These are phyloP conservation scores for Aspergillus felis DNA, from an alignment of 2,329 filamentous ascomycete genomes.

Conservation along the genomic window DNA sequence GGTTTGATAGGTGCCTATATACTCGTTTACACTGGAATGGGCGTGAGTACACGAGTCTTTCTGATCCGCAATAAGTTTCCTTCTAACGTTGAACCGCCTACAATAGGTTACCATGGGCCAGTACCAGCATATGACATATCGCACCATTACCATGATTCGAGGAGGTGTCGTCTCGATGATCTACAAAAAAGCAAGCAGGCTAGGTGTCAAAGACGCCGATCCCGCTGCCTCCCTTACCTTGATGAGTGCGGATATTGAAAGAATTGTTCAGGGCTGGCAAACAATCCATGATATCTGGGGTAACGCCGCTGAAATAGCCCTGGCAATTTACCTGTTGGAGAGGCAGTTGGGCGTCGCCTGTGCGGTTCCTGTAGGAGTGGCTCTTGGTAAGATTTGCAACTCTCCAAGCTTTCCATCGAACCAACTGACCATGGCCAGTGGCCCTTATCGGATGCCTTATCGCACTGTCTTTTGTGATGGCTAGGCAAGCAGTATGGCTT, in stretches of 20 bases:
- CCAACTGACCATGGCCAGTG: conserved; percentile 14
- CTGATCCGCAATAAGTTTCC: neutral
- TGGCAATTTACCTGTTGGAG: conserved; percentile 44
- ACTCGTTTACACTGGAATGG: conserved; percentile 41
- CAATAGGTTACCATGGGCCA: conserved; percentile 36
- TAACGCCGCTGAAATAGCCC: conserved; percentile 41
- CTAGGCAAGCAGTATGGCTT: conserved; percentile 46
- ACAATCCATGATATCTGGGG: conserved; percentile 46
- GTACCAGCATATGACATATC: conserved; percentile 42
- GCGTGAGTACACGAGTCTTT: conserved; percentile 26
- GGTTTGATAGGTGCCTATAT: conserved; percentile 43
- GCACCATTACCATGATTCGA: conserved; percentile 42
- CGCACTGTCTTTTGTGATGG: conserved; percentile 34
- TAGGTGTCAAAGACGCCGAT: conserved; percentile 32
- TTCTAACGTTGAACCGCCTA: neutral
- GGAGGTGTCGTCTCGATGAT: conserved; percentile 48
- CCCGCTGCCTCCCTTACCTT: conserved; percentile 39
- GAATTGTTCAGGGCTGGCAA: conserved; percentile 40
- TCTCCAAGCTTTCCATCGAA: conserved; percentile 2
- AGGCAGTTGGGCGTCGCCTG: conserved; percentile 43
- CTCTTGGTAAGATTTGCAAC: conserved; percentile 29
- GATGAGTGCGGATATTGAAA: conserved; percentile 46
- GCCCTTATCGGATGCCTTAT: conserved; percentile 35
- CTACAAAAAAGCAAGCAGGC: conserved; percentile 41
- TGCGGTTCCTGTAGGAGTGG: conserved; percentile 43